Conservation (phyloP, 140 eudicot species). For the Erigeron philadelphicus region DNA sequence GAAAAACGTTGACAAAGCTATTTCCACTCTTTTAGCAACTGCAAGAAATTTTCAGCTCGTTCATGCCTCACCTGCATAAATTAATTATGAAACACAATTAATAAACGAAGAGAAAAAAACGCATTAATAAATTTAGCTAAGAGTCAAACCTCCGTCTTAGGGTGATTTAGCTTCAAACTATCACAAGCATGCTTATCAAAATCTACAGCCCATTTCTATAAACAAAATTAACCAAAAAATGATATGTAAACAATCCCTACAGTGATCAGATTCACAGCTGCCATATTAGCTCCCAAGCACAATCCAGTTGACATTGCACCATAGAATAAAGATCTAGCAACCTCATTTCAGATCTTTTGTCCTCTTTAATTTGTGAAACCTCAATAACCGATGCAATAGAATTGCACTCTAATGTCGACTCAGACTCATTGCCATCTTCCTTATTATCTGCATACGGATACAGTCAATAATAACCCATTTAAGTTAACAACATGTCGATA, state of each 20-base stretch:
- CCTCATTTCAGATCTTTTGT: slow-evolving; percentile 25
- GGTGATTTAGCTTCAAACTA: slow-evolving; percentile 67
- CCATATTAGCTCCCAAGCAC: slow-evolving; percentile 67
- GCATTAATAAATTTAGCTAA: not conserved
- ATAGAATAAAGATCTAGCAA: slow-evolving; percentile 68
- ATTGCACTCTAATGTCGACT: slow-evolving; percentile 52
- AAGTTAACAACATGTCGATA: too few relatives aligned
- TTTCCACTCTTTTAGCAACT: slow-evolving; percentile 61
- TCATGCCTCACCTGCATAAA: slow-evolving; percentile 64
- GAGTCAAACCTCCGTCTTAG: slow-evolving; percentile 63
- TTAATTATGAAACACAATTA: not conserved
- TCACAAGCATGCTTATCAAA: slow-evolving; percentile 56
- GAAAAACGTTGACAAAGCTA: slow-evolving; percentile 39
- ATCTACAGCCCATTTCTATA: slow-evolving; percentile 90
- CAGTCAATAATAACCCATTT: not conserved
- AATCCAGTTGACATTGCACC: slow-evolving; percentile 98
- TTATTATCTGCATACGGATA: slow-evolving; percentile 26
- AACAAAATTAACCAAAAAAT: not conserved
- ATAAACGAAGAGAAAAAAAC: not conserved
- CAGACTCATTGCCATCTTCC: slow-evolving; percentile 47
- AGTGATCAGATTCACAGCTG: slow-evolving; percentile 57
- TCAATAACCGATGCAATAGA: slow-evolving; percentile 20
- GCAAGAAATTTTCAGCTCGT: slow-evolving; percentile 59
- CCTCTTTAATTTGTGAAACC: slow-evolving; percentile 12
- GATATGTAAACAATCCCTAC: slow-evolving; percentile 29